Evolutionary conservation across 495 filamentous ascomycete genomes (phyloP).

Genomic region (Annulohypoxylon nitens): DNA sequence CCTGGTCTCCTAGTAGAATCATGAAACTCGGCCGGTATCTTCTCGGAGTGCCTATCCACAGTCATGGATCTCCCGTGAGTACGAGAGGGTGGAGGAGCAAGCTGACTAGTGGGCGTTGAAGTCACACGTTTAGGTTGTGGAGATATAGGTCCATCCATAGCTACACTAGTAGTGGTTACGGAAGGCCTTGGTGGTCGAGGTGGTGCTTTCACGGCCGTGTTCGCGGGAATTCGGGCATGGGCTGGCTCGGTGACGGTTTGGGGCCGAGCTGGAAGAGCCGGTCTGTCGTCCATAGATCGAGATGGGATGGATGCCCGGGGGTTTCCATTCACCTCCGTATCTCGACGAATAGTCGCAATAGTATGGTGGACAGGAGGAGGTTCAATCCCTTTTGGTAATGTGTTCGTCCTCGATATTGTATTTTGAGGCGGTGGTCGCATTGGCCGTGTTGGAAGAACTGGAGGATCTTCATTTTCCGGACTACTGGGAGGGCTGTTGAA

Average conservation of each 20-base stretch:
- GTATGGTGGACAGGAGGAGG: slow-evolving; percentile 65
- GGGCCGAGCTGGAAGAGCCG: slow-evolving; percentile 71
- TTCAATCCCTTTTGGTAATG: slow-evolving; percentile 56
- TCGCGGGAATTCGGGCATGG: slow-evolving; percentile 42
- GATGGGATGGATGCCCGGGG: slow-evolving; percentile 48
- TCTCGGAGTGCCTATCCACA: slow-evolving; percentile 57
- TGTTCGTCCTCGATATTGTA: slow-evolving; percentile 43
- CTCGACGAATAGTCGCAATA: slow-evolving; percentile 55
- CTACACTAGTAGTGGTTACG: slow-evolving; percentile 49
- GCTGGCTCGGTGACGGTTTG: slow-evolving; percentile 52
- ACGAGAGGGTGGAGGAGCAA: slow-evolving; percentile 53
- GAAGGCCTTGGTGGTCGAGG: slow-evolving; percentile 62
- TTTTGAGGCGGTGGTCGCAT: slow-evolving; percentile 46
- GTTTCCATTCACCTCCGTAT: slow-evolving; percentile 55
- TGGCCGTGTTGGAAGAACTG: slow-evolving; percentile 60
- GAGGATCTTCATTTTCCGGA: slow-evolving; percentile 61
- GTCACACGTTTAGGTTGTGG: slow-evolving; percentile 64
- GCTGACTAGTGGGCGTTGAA: slow-evolving; percentile 64
- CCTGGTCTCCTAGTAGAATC: slow-evolving; percentile 45
- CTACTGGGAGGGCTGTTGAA: slow-evolving; percentile 90
- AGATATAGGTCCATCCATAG: slow-evolving; percentile 47
- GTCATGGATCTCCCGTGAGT: slow-evolving; percentile 66
- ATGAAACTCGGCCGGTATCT: slow-evolving; percentile 53
- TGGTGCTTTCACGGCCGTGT: slow-evolving; percentile 54
- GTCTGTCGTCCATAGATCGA: slow-evolving; percentile 63